These are phyloP conservation scores for Delonix regia DNA, from an alignment of 306 rosid genomes.

Conservation along the genomic window DNA sequence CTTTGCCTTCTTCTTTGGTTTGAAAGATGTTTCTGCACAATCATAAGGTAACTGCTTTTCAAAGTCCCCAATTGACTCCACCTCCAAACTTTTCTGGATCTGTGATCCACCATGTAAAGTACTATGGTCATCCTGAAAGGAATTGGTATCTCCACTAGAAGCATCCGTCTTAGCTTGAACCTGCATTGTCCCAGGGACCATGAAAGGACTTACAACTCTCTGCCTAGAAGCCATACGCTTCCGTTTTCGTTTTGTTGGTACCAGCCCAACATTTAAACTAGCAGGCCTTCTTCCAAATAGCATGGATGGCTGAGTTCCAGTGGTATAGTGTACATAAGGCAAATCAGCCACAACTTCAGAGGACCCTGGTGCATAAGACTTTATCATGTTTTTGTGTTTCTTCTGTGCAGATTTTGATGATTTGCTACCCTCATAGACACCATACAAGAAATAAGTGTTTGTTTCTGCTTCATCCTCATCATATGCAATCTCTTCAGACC, in stretches of 20 bases:
- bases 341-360: constrained; percentile 69
- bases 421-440: constrained; percentile 65
- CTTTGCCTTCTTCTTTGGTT: constrained; percentile 85
- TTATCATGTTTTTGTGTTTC: constrained; percentile 57
- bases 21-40: constrained; percentile 84
- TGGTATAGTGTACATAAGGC: constrained; percentile 57
- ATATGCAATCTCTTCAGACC: constrained; percentile 62
- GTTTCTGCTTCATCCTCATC: constrained; percentile 90
- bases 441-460: constrained; percentile 58
- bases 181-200: constrained; percentile 60
- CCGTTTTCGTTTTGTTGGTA: constrained; percentile 61
- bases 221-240: constrained; percentile 88
- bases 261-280: constrained; percentile 71
- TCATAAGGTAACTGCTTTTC: constrained; percentile 79
- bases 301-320: constrained; percentile 62
- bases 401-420: constrained; percentile 60
- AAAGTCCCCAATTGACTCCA: constrained; percentile 82
- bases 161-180: constrained; percentile 85
- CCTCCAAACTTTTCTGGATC: constrained; percentile 85
- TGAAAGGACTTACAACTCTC: constrained; percentile 82
- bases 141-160: constrained; percentile 98
- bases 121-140: constrained; percentile 96
- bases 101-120: constrained; percentile 73
- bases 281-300: constrained; percentile 72
- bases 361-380: constrained; percentile 50